phyloP scores from a whole-genome alignment of 1,284 basidiomycete genomes.

The Fistulinella cinereoalba region DNA sequence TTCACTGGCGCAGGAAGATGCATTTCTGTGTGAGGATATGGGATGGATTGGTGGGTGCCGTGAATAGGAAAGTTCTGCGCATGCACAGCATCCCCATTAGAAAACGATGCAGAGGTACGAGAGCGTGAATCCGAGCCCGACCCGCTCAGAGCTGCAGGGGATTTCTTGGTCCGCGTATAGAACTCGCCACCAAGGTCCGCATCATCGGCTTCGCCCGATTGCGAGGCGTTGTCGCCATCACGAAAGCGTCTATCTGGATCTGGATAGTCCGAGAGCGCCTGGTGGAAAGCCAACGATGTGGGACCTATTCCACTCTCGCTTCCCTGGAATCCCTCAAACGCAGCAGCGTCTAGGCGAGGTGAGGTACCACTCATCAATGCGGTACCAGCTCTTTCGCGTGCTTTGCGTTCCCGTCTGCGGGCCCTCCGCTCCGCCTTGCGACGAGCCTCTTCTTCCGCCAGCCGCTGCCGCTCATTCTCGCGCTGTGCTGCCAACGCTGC shows the following conservation, averaged over 20 bases:
- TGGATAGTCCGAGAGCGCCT: neutral
- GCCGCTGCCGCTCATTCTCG: conserved; percentile 29
- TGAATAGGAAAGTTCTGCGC: conserved; percentile 17
- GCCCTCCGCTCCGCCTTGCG: conserved; percentile 48
- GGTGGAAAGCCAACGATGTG: neutral
- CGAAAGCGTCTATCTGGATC: neutral
- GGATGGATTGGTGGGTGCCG: conserved; percentile 13
- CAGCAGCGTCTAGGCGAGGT: conserved; percentile 23
- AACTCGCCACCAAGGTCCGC: conserved; percentile 60
- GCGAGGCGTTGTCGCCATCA: neutral
- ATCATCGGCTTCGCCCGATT: conserved; percentile 45
- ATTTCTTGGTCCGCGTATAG: conserved; percentile 43
- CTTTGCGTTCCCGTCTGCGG: conserved; percentile 45
- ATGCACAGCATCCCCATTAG: conserved; percentile 29
- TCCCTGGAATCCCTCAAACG: conserved; percentile 62
- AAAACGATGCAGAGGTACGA: conserved; percentile 51
- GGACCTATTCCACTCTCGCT: conserved; percentile 28
- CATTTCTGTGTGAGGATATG: conserved; percentile 31
- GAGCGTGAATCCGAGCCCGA: conserved; percentile 57
- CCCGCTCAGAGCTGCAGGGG: conserved; percentile 33
- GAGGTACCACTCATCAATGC: conserved; percentile 37
- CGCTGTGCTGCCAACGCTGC: conserved; percentile 34
- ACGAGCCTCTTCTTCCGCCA: conserved; percentile 40
- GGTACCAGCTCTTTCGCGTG: conserved; percentile 41
- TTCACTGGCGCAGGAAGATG: conserved; percentile 17